Evolutionary conservation across 805 yeast genomes (phyloP).

Genomic region (Candida succiphila): DNA sequence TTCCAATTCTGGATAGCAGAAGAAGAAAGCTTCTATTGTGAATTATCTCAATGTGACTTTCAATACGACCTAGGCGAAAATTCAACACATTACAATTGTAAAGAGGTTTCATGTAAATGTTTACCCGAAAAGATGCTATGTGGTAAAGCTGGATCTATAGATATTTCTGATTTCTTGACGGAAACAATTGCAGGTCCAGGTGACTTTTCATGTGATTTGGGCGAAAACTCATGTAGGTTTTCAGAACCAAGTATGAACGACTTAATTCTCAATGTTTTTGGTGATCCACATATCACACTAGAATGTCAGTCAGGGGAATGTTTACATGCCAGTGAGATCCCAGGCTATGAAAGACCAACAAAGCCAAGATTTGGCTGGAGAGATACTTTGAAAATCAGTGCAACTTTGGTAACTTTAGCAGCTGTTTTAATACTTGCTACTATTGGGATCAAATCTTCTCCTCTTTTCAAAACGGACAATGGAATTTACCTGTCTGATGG

Average conservation of each 20-base stretch:
- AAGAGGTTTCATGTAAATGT: constrained; percentile 75
- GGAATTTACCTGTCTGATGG: constrained; percentile 14
- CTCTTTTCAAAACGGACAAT: constrained; percentile 37
- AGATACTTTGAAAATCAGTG: constrained; percentile 36
- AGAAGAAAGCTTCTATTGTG: constrained; percentile 85
- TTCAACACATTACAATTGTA: constrained; percentile 69
- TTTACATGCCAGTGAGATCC: constrained; percentile 83
- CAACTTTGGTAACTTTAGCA: constrained; percentile 31
- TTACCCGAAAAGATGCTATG: constrained; percentile 89
- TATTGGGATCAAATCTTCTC: constrained; percentile 47
- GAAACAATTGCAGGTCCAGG: constrained; percentile 93
- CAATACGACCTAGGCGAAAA: constrained; percentile 53
- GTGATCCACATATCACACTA: constrained; percentile 84
- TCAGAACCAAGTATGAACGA: constrained; percentile 96
- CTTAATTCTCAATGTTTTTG: constrained; percentile 80
- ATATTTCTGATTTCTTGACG: constrained; percentile 83
- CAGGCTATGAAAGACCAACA: constrained; percentile 74
- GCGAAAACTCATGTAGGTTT: constrained; percentile 55
- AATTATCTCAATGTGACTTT: constrained; percentile 62
- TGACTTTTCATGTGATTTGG: constrained; percentile 71
- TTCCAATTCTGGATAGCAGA: constrained; percentile 96
- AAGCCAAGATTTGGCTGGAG: constrained; percentile 32
- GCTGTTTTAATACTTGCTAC: constrained; percentile 31
- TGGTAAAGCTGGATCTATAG: constrained; percentile 90
- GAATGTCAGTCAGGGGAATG: constrained; percentile 85